Percentiles rank a stretch among this genome's conserved stretches.
phyloP scores from a whole-genome alignment of 257 asterid species.

The Przewalskia tangutica region DNA sequence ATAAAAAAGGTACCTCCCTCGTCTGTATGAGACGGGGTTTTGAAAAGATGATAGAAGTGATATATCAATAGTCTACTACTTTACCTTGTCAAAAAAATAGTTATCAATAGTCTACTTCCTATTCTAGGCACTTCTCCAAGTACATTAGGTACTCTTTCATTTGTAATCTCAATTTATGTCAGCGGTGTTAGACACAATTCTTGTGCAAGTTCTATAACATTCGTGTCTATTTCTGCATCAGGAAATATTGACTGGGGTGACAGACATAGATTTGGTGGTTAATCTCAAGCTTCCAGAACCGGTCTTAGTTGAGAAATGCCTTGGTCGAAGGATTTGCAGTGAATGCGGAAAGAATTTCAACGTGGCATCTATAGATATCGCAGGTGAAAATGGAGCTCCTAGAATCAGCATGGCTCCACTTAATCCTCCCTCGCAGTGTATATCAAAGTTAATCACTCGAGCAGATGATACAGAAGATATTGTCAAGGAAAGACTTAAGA shows the following conservation, averaged over 20 bases:
- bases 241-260: constrained; percentile 89
- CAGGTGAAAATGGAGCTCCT: constrained; percentile 86
- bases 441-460: constrained; percentile 77
- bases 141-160: background rate
- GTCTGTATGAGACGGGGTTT: background rate
- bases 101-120: background rate
- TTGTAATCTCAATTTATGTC: background rate
- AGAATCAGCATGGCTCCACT: constrained; percentile 90
- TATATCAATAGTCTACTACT: background rate
- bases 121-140: background rate
- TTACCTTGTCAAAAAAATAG: no score
- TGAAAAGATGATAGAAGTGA: background rate
- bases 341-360: constrained; percentile 93
- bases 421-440: constrained; percentile 71
- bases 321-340: constrained; percentile 85
- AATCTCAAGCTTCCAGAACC: constrained; percentile 91
- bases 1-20: background rate
- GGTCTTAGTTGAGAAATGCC: constrained; percentile 85
- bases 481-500: constrained; percentile 69
- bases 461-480: constrained; percentile 84
- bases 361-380: constrained; percentile 63
- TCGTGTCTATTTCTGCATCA: constrained; percentile 15
- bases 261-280: constrained; percentile 87
- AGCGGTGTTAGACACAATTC: background rate
- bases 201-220: background rate